These are phyloP conservation scores for Borealophlyctis nickersoniae DNA, from an alignment of 192 early-diverging fungal genomes.

Conservation along the genomic window DNA sequence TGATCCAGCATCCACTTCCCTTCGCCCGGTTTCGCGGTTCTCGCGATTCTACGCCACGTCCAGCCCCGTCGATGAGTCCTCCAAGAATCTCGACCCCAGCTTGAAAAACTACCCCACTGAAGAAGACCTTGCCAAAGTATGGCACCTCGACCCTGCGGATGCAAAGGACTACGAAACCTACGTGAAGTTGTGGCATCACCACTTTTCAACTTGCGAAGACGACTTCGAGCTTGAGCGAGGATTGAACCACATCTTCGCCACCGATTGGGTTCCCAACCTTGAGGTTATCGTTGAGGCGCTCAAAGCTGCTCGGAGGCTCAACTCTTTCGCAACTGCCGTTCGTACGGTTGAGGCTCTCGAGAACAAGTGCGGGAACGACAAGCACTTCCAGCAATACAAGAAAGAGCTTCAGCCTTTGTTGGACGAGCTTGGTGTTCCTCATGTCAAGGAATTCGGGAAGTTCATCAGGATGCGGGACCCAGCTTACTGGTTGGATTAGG, in stretches of 20 bases:
- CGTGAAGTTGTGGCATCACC: slow-evolving; percentile 48
- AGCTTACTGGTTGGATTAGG: slow-evolving; percentile 43
- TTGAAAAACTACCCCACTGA: slow-evolving; percentile 27
- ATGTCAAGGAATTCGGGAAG: slow-evolving; percentile 80
- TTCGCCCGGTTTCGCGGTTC: not conserved
- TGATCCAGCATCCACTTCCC: not conserved
- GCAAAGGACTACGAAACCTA: slow-evolving; percentile 50
- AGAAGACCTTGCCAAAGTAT: slow-evolving; percentile 18
- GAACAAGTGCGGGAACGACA: slow-evolving; percentile 80
- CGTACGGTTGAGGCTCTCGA: slow-evolving; percentile 93
- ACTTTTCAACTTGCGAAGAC: slow-evolving; percentile 71
- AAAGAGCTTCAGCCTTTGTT: slow-evolving; percentile 81
- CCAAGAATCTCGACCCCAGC: slow-evolving; percentile 24
- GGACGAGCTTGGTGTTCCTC: slow-evolving; percentile 83
- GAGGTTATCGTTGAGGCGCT: slow-evolving; percentile 86
- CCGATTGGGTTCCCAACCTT: slow-evolving; percentile 90
- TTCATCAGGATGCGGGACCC: slow-evolving; percentile 45
- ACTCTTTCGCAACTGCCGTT: slow-evolving; percentile 90
- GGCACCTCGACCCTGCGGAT: slow-evolving; percentile 44
- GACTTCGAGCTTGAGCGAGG: slow-evolving; percentile 97
- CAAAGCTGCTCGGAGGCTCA: slow-evolving; percentile 86
- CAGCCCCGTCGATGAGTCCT: slow-evolving; percentile 16
- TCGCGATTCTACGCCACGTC: not conserved
- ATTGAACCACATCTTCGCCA: slow-evolving; percentile 95
- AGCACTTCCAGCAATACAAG: slow-evolving; percentile 88